phyloP scores from a whole-genome alignment of 2,329 filamentous ascomycete genomes.

The Fusarium drepaniforme region DNA sequence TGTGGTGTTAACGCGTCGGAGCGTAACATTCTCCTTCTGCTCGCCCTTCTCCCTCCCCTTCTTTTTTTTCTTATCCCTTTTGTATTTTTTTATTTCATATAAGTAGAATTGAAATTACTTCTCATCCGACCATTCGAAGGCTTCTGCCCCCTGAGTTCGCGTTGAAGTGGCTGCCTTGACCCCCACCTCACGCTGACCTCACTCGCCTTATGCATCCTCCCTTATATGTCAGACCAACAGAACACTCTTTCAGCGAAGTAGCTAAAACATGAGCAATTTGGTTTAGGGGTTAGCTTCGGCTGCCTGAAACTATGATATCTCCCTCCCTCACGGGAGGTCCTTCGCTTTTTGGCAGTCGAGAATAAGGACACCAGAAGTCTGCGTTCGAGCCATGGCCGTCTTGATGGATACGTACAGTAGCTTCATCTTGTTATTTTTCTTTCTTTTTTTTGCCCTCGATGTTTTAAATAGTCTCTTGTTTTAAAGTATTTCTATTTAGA shows the following conservation, averaged over 20 bases:
- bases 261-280: not conserved
- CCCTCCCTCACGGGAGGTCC: not conserved
- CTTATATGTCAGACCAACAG: not conserved
- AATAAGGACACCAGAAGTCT: not conserved
- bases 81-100: not conserved
- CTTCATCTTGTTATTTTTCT: too few species aligned
- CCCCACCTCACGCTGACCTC: not conserved
- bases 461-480: not conserved
- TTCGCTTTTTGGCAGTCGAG: conserved; percentile 22
- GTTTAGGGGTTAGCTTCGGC: not conserved
- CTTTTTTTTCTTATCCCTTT: not conserved
- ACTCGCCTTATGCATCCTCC: not conserved
- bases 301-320: not conserved
- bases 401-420: not conserved
- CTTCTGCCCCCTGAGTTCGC: not conserved
- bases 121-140: not conserved
- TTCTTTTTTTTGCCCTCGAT: not conserved
- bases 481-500: too few species aligned
- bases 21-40: not conserved
- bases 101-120: not conserved
- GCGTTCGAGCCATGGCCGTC: not conserved
- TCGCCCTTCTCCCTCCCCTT: not conserved
- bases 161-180: not conserved
- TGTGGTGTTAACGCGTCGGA: too few species aligned
- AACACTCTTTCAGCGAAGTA: conserved; percentile 10